A percentile compares a stretch with the other conserved stretches of the same genome.
Conservation (phyloP, 208 protist species). For the Trichomonas tenax region DNA sequence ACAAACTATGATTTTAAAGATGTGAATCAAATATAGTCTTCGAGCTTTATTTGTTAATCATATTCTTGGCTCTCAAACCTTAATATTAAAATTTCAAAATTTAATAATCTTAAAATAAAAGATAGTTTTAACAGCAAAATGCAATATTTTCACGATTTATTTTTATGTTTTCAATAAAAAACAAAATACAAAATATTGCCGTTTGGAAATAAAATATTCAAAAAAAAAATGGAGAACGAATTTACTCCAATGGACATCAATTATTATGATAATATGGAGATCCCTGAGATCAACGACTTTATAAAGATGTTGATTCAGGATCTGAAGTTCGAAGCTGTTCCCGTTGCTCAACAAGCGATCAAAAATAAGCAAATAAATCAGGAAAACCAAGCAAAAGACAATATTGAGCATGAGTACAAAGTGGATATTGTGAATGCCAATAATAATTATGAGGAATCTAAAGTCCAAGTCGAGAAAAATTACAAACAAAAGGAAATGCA, state of each 20-base stretch:
- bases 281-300: not conserved
- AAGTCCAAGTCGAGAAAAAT: not conserved
- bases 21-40: too few relatives aligned
- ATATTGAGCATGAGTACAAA: not conserved
- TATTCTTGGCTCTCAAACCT: too few relatives aligned
- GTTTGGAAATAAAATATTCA: not conserved
- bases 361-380: not conserved
- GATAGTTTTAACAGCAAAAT: too few relatives aligned
- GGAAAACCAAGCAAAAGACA: not conserved
- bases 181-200: not conserved
- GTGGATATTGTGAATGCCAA: not conserved
- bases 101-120: too few relatives aligned
- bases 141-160: too few relatives aligned
- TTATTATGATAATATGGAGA: not conserved
- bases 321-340: not conserved
- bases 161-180: too few relatives aligned
- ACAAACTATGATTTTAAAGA: too few relatives aligned
- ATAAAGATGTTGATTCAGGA: not conserved
- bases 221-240: not conserved
- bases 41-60: too few relatives aligned
- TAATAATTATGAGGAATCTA: not conserved
- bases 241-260: not conserved
- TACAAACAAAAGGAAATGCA: not conserved
- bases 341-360: not conserved
- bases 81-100: too few relatives aligned